Conservation (phyloP, 2,329 filamentous ascomycete genomes). For the Canariomyces notabilis region DNA sequence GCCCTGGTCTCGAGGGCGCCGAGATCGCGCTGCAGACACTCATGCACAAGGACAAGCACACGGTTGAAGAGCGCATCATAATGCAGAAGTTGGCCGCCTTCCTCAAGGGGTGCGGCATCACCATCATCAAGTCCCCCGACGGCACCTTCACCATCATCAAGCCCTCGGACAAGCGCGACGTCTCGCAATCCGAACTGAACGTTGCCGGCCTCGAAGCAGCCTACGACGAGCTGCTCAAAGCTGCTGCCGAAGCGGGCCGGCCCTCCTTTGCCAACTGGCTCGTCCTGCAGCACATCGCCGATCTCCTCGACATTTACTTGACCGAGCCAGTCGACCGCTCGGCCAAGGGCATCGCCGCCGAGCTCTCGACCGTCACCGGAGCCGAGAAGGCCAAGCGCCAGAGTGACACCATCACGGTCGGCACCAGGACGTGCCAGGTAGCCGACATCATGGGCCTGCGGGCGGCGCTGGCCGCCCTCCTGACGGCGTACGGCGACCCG, state of each 20-base stretch:
- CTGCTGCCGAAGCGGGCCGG: conserved; percentile 6
- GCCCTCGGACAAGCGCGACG: conserved; percentile 24
- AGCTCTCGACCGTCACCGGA: conserved; percentile 2
- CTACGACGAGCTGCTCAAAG: conserved; percentile 15
- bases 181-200: conserved; percentile 18
- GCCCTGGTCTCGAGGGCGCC: conserved; percentile 74
- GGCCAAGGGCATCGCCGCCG: background rate
- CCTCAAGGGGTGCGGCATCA: conserved; percentile 33
- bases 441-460: conserved; percentile 23
- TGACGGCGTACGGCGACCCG: conserved; percentile 21
- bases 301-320: conserved; percentile 21
- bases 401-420: conserved; percentile 17
- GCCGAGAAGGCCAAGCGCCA: conserved; percentile 15
- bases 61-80: conserved; percentile 17
- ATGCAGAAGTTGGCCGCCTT: conserved; percentile 19
- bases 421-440: conserved; percentile 17
- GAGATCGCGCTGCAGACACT: conserved; percentile 21
- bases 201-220: conserved; percentile 21
- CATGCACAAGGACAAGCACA: conserved; percentile 19
- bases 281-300: conserved; percentile 20
- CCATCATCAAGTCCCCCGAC: conserved; percentile 31
- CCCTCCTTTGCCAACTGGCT: conserved; percentile 23
- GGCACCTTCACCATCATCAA: conserved; percentile 33
- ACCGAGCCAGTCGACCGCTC: conserved; percentile 11
- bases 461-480: conserved; percentile 21